Evolutionary conservation across 139 green algal genomes (phyloP).

Genomic region (Deuterostichococcus epilithicus): DNA sequence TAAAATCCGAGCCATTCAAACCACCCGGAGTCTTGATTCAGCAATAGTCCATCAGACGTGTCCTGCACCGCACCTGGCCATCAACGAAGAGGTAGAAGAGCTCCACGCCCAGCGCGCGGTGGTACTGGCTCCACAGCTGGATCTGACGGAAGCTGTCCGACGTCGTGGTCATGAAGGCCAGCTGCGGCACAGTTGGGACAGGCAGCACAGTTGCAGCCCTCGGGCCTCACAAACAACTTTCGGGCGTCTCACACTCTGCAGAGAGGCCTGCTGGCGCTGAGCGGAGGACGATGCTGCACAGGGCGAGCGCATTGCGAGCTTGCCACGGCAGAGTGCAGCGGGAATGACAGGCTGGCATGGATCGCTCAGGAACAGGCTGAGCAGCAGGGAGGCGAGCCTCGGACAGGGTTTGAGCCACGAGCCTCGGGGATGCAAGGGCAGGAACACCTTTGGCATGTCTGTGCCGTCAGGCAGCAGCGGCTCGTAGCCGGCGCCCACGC

Average conservation of each 20-base stretch:
- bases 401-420: too few relatives aligned
- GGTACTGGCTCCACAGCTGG: constrained; percentile 51
- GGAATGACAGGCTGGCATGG: constrained; percentile 10
- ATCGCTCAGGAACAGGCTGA: not conserved
- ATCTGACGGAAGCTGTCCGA: constrained; percentile 45
- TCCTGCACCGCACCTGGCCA: constrained; percentile 42
- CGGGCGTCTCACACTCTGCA: not conserved
- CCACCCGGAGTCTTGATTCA: not conserved
- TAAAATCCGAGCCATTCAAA: not conserved
- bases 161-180: constrained; percentile 62
- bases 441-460: not conserved
- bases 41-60: too few relatives aligned
- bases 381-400: too few relatives aligned
- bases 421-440: too few relatives aligned
- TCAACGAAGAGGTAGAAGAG: constrained; percentile 66
- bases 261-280: not conserved
- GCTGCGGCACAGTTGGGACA: constrained; percentile 12
- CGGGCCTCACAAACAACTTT: not conserved
- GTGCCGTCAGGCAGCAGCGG: too few relatives aligned
- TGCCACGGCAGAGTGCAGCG: not conserved
- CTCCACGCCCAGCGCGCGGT: constrained; percentile 44
- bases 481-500: too few relatives aligned
- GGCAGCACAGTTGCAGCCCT: not conserved
- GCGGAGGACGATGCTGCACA: not conserved
- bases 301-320: not conserved